Evolutionary conservation across 768 basidiomycete genomes (phyloP), one percentile per base, ranked within the genome.

Genomic region (Podaxis sp.): DNA sequence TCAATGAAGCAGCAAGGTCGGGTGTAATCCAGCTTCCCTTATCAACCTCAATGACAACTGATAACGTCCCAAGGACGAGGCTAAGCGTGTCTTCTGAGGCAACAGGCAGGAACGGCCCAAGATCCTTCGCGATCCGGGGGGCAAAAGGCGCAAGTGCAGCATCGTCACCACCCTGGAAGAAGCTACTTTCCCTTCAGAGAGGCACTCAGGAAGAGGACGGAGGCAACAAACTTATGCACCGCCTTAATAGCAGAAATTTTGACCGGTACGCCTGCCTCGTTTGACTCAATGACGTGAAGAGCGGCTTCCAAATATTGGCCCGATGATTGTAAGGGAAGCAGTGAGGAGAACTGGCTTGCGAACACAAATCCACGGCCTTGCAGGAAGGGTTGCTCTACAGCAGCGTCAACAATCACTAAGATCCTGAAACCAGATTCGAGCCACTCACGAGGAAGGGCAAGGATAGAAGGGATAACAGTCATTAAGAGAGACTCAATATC

Each of bases 361-460:
- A 98, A 95, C 48, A 98, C 92, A 62, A 98, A 97, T 0, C 87
- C 91, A 62, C 97, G 83, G 10, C 96, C 97, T 74, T 98, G 96
- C 28, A 99, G 73, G 83, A 98, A 99, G 0, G 94, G 94, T 59
- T 80, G 82, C 23, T 93, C 95, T 96, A 55, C 28, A 55, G 47
- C 16, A 38, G 4, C 27, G 18, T 14, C 35, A 52, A 61, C 25
- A 52, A 32, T 36, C 48, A 21, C 32, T 50, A 42, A n/a, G 14
- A 28, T 25, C 32, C 14, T 48, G n/a, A 56, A 42, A 14, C 16
- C 5, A 23, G 7, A 54, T 1, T 21, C 32, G 21, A 23, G 37
- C 13, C 21, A 53, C 62, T 51, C 63, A 95, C 95, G 89, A 38
- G 86, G 77, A 37, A 90, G 81, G 18, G 73, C 76, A 32, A 98